These are phyloP conservation scores for Bonia amplexicaulis DNA, from an alignment of 176 grass and related monocot genomes.

Conservation along the genomic window DNA sequence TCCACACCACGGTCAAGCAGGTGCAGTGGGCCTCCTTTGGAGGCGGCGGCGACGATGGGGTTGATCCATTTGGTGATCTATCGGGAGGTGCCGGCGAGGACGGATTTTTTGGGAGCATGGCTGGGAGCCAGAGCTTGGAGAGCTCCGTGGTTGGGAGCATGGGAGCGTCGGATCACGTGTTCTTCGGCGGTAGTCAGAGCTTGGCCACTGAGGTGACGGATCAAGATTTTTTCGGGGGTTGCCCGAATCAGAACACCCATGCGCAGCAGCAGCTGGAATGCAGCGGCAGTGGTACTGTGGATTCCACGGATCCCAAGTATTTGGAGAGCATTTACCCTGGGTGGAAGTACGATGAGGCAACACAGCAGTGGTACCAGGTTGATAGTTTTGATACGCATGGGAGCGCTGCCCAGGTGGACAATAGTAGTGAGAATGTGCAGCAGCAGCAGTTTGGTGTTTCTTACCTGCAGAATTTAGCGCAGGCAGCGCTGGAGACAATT, in stretches of 20 bases:
- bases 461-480: conserved; percentile 47
- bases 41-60: conserved; percentile 34
- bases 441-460: conserved; percentile 34
- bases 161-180: conserved; percentile 25
- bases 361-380: conserved; percentile 83
- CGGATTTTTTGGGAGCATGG: background rate
- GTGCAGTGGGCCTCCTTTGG: conserved; percentile 81
- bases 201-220: background rate
- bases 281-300: background rate
- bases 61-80: conserved; percentile 50
- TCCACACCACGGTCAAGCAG: conserved; percentile 70
- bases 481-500: conserved; percentile 61
- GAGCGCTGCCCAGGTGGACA: conserved; percentile 32
- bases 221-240: conserved; percentile 4
- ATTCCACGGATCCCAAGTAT: conserved; percentile 47
- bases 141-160: conserved; percentile 2
- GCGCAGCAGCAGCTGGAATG: background rate
- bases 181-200: conserved; percentile 11
- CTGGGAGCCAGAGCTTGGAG: conserved; percentile 13
- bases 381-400: conserved; percentile 23
- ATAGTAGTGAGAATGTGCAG: background rate
- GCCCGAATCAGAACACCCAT: conserved; percentile 4
- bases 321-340: conserved; percentile 78
- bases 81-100: conserved; percentile 6
- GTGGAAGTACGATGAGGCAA: conserved; percentile 66